Conservation (phyloP, 1,139 yeast species). For the Geotrichum candidum region DNA sequence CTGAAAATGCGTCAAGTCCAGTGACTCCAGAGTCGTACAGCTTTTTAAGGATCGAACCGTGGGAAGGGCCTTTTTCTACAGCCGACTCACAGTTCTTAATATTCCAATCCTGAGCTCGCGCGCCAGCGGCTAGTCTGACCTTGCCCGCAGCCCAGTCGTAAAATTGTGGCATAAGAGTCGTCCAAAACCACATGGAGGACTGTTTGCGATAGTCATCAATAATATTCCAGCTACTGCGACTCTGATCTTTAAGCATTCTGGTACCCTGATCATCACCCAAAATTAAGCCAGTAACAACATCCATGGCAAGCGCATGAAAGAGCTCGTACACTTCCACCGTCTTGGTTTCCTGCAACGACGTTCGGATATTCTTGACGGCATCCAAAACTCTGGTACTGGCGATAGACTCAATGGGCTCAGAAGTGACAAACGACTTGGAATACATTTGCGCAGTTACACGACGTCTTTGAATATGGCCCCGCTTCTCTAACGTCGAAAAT, state of each 20-base stretch:
- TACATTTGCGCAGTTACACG: conserved; percentile 25
- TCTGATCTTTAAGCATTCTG: conserved; percentile 38
- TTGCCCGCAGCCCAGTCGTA: conserved; percentile 48
- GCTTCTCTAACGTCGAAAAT: conserved; percentile 50
- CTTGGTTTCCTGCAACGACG: conserved; percentile 13
- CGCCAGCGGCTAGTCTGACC: conserved; percentile 39
- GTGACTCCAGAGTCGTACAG: conserved; percentile 29
- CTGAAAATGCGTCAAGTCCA: conserved; percentile 40
- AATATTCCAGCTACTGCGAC: conserved; percentile 28
- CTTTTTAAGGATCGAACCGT: conserved; percentile 40
- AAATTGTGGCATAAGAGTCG: conserved; percentile 53
- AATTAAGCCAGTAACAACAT: conserved; percentile 57
- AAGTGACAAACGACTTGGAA: conserved; percentile 30
- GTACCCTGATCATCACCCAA: conserved; percentile 46
- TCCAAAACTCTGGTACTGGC: conserved; percentile 32
- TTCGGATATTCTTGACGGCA: conserved; percentile 26
- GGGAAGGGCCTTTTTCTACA: conserved; percentile 9
- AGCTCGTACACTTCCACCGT: conserved; percentile 52
- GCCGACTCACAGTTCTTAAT: conserved; percentile 36
- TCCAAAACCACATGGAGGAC: conserved; percentile 65
- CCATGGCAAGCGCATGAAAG: conserved; percentile 69
- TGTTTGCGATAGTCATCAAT: conserved; percentile 44
- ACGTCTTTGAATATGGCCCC: conserved; percentile 43
- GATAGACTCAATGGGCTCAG: conserved; percentile 30
- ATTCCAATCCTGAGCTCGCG: conserved; percentile 48